These are phyloP conservation scores for Scopulariopsis brevicaulis DNA, from an alignment of 2,329 filamentous ascomycete species.

Conservation along the genomic window DNA sequence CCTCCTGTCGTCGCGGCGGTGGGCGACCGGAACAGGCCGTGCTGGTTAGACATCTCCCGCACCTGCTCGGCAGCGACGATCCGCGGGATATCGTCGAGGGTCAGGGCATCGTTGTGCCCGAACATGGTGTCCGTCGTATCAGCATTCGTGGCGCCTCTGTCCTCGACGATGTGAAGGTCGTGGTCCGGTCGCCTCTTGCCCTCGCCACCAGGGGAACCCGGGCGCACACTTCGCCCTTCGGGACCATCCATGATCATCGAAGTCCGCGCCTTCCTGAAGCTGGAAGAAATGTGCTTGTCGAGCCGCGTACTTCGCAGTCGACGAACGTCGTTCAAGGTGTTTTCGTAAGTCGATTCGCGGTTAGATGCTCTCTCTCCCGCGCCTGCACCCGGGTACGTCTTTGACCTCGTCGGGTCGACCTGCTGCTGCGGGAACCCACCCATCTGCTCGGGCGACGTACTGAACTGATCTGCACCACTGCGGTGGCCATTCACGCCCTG, in stretches of 20 bases:
- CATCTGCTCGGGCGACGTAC: slow-evolving; percentile 38
- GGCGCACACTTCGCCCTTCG: slow-evolving; percentile 45
- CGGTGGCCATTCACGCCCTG: slow-evolving; percentile 51
- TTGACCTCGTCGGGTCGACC: slow-evolving; percentile 51
- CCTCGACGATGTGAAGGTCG: slow-evolving; percentile 67
- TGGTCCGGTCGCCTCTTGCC: slow-evolving; percentile 21
- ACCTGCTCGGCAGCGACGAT: slow-evolving; percentile 95
- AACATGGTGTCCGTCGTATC: slow-evolving; percentile 72
- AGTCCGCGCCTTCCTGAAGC: slow-evolving; percentile 78
- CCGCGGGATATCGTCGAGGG: slow-evolving; percentile 88
- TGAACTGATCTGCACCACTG: slow-evolving; percentile 27
- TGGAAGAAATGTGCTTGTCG: slow-evolving; percentile 88
- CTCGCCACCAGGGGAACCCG: slow-evolving; percentile 60
- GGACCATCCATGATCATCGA: slow-evolving; percentile 89
- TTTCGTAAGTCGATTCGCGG: slow-evolving; percentile 76
- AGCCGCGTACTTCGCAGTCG: slow-evolving; percentile 84
- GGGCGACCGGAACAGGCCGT: slow-evolving; percentile 49
- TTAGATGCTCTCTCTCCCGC: slow-evolving; percentile 41
- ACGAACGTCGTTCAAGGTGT: slow-evolving; percentile 90
- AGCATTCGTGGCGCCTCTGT: slow-evolving; percentile 58
- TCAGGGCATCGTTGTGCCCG: slow-evolving; percentile 81
- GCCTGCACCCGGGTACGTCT: slow-evolving; percentile 57
- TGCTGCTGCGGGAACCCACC: slow-evolving; percentile 9
- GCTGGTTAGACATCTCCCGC: slow-evolving; percentile 68
- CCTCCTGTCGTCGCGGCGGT: slow-evolving; percentile 9